These are phyloP conservation scores for Aspergillus pseudoterreus DNA, from an alignment of 2,329 filamentous ascomycete species.

Conservation along the genomic window DNA sequence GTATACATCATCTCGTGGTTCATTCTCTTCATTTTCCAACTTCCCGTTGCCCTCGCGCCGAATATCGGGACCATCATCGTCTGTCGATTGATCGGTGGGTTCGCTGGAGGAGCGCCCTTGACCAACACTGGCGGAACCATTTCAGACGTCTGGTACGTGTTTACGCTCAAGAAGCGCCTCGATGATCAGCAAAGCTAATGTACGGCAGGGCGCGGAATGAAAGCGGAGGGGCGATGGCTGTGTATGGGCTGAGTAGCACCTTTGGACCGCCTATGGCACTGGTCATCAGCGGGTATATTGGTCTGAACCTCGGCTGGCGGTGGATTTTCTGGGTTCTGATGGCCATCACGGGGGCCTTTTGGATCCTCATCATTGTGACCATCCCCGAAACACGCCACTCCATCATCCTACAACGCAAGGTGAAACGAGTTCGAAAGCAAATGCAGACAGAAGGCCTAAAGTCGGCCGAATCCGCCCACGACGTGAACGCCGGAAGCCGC, in stretches of 20 bases:
- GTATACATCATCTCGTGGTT: slow-evolving; percentile 68
- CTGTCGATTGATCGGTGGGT: slow-evolving; percentile 52
- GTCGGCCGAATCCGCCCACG: slow-evolving; percentile 56
- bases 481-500: slow-evolving; percentile 34
- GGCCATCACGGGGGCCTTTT: too few species aligned
- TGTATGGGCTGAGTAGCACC: slow-evolving; percentile 33
- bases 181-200: too few species aligned
- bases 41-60: slow-evolving; percentile 64
- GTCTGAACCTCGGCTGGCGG: slow-evolving; percentile 4
- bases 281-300: slow-evolving; percentile 30
- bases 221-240: slow-evolving; percentile 31
- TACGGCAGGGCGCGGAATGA: slow-evolving; percentile 23
- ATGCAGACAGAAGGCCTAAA: slow-evolving; percentile 48
- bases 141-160: not conserved
- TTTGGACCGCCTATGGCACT: slow-evolving; percentile 34
- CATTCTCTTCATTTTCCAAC: slow-evolving; percentile 70
- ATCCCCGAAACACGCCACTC: not conserved
- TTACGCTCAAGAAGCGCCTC: too few species aligned
- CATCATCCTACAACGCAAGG: slow-evolving; percentile 12
- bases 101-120: slow-evolving; percentile 3
- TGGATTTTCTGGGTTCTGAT: not conserved
- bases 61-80: slow-evolving; percentile 66
- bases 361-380: not conserved
- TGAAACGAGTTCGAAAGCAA: slow-evolving; percentile 20
- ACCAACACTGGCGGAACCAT: not conserved